Percentiles rank a stretch among this genome's conserved stretches.
Conservation (phyloP, 768 basidiomycete species). For the Lentinula edodes region DNA sequence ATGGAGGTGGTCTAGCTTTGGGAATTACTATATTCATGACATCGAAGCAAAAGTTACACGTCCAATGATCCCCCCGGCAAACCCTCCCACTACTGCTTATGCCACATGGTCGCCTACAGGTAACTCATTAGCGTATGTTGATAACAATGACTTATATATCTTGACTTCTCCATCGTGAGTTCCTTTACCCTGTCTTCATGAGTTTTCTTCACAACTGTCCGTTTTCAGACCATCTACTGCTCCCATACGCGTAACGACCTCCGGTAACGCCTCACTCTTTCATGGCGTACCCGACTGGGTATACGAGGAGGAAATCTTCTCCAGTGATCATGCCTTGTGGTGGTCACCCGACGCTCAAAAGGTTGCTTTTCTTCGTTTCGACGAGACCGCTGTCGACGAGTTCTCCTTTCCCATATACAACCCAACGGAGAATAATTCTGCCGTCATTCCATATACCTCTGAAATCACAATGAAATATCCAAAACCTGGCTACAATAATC, state of each 20-base stretch:
- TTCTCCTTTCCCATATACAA: constrained; percentile 92
- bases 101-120: constrained; percentile 86
- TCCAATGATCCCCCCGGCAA: constrained; percentile 61
- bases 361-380: constrained; percentile 80
- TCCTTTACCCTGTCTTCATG: neutral
- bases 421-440: constrained; percentile 62
- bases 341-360: constrained; percentile 79
- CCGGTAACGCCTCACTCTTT: constrained; percentile 81
- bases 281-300: constrained; percentile 98
- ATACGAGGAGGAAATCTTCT: constrained; percentile 89
- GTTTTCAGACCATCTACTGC: constrained; percentile 20
- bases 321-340: constrained; percentile 73
- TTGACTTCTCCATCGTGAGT: constrained; percentile 61
- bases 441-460: constrained; percentile 74
- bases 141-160: constrained; percentile 85
- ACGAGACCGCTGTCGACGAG: constrained; percentile 84
- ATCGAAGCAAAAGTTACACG: constrained; percentile 62
- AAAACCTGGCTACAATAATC: constrained; percentile 88
- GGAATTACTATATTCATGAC: constrained; percentile 91
- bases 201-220: neutral
- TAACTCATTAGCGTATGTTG: constrained; percentile 82
- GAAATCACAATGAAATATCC: constrained; percentile 76
- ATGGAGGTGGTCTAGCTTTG: constrained; percentile 90
- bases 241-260: constrained; percentile 71
- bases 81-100: constrained; percentile 70